phyloP scores from a whole-genome alignment of 2,329 filamentous ascomycete genomes.

The Sporothrix protearum region DNA sequence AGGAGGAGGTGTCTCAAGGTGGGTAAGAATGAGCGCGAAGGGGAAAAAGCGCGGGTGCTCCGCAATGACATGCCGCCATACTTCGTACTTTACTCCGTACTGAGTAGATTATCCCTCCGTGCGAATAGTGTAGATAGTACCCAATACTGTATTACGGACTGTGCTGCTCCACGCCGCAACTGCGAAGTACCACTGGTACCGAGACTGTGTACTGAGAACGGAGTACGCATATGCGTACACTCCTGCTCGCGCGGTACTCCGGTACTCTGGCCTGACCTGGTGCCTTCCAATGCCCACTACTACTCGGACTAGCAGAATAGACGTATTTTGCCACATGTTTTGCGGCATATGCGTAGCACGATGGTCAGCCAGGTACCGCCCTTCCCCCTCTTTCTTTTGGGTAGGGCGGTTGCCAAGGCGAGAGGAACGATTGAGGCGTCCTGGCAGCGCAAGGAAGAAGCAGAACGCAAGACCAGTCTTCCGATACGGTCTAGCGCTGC shows the following conservation, averaged over 20 bases:
- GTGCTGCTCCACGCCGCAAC: conserved; percentile 8
- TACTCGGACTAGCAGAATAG: neutral
- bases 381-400: neutral
- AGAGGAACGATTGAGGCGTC: conserved; percentile 8
- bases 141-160: neutral
- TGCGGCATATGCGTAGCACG: neutral
- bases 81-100: too few relatives aligned
- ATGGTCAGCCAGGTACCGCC: neutral
- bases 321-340: neutral
- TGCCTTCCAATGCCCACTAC: neutral
- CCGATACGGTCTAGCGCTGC: conserved; percentile 12
- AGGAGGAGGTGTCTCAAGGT: neutral
- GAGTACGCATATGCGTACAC: too few relatives aligned
- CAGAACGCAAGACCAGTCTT: neutral
- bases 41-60: neutral
- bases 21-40: neutral
- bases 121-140: neutral
- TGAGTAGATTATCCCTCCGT: conserved; percentile 9
- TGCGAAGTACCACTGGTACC: too few relatives aligned
- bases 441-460: neutral
- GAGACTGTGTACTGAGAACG: too few relatives aligned
- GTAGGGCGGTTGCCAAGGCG: neutral
- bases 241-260: too few relatives aligned
- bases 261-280: neutral
- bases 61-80: neutral